A percentile compares a stretch with the other conserved stretches of the same genome.
phyloP scores from a whole-genome alignment of 208 protist genomes.

The Wallacemonas sp. region DNA sequence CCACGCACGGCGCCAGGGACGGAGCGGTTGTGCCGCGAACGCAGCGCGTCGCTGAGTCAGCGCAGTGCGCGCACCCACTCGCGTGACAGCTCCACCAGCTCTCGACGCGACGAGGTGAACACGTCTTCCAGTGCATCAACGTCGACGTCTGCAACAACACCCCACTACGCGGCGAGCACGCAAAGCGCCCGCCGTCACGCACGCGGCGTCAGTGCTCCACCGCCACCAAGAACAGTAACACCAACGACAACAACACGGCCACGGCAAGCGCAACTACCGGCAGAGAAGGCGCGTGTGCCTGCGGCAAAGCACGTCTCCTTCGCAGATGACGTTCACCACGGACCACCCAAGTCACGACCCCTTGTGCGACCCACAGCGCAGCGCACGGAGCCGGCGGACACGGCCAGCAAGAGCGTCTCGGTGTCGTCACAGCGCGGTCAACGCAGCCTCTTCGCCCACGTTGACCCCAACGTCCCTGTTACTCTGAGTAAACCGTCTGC shows the following conservation, averaged over 20 bases:
- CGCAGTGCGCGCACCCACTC: neutral
- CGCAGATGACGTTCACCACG: no score
- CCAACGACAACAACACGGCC: no score
- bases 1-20: slow-evolving; percentile 1
- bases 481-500: no score
- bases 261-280: no score
- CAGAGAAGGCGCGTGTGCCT: no score
- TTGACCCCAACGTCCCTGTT: slow-evolving; percentile 7
- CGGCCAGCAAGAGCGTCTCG: neutral
- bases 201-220: neutral
- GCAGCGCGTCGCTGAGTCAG: neutral
- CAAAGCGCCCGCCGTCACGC: neutral
- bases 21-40: neutral
- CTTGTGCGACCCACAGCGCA: neutral
- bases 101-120: no score
- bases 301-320: slow-evolving; percentile 10
- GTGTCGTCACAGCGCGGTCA: neutral
- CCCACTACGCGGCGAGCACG: neutral
- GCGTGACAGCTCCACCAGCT: neutral
- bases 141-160: no score
- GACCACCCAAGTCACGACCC: no score
- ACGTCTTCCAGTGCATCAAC: no score
- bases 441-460: slow-evolving; percentile 9
- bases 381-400: no score
- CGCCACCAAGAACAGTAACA: neutral